These are phyloP conservation scores for Hypoxylon sp. DNA, from an alignment of 2,329 filamentous ascomycete genomes.

Conservation along the genomic window DNA sequence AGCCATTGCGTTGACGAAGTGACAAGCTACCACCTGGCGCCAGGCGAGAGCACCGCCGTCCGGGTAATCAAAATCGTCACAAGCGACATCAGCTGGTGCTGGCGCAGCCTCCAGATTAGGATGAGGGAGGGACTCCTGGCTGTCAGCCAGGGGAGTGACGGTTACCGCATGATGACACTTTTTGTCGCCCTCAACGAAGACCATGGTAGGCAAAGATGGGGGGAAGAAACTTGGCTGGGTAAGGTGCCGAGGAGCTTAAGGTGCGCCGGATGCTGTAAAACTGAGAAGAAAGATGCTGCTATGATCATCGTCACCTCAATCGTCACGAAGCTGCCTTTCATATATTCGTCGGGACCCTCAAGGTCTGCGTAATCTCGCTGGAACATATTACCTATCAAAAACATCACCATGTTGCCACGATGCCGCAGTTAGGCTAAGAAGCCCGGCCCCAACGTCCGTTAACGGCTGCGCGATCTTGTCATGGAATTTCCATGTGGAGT, in stretches of 20 bases:
- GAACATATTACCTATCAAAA: slow-evolving; percentile 44
- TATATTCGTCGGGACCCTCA: slow-evolving; percentile 34
- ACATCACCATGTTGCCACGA: slow-evolving; percentile 42
- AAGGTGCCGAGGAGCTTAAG: slow-evolving; percentile 20
- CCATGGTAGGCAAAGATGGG: slow-evolving; percentile 37
- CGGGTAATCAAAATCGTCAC: slow-evolving; percentile 31
- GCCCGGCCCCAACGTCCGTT: slow-evolving; percentile 38
- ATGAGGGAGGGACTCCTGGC: slow-evolving; percentile 31
- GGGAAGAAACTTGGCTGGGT: slow-evolving; percentile 21
- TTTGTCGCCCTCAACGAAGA: slow-evolving; percentile 28
- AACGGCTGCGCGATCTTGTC: slow-evolving; percentile 44
- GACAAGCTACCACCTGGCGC: slow-evolving; percentile 62
- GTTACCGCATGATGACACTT: slow-evolving; percentile 32
- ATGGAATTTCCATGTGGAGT: slow-evolving; percentile 44
- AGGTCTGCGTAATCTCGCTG: slow-evolving; percentile 13
- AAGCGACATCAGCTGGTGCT: slow-evolving; percentile 2
- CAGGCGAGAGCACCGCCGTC: slow-evolving; percentile 61
- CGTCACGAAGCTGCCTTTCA: slow-evolving; percentile 34
- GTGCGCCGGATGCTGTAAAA: slow-evolving; percentile 9
- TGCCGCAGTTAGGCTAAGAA: slow-evolving; percentile 26
- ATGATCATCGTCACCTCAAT: slow-evolving; percentile 25
- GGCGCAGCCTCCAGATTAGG: slow-evolving; percentile 23
- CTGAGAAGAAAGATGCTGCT: slow-evolving; percentile 24
- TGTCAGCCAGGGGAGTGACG: slow-evolving; percentile 26
- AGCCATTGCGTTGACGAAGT: slow-evolving; percentile 61